Conservation (phyloP, 768 basidiomycete genomes). For the Boletus speciosus region DNA sequence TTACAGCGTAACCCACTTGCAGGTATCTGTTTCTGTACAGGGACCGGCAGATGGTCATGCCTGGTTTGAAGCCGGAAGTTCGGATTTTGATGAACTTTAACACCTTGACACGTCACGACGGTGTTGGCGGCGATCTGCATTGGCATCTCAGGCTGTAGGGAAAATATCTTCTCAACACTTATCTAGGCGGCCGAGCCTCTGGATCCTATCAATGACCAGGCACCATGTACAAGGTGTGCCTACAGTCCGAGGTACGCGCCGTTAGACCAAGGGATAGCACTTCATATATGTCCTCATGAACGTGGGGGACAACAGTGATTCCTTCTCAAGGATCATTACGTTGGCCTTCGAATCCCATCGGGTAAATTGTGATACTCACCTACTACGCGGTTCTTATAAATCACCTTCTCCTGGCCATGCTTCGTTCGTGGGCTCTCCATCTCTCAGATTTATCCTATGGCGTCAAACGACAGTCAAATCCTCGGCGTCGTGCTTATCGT, state of each 20-base stretch:
- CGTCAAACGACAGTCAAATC: slow-evolving; percentile 29
- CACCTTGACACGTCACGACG: too few relatives aligned
- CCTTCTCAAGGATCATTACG: neutral
- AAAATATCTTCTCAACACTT: neutral
- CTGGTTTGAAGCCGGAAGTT: too few relatives aligned
- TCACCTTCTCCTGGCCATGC: neutral
- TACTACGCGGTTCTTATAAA: neutral
- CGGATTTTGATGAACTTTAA: too few relatives aligned
- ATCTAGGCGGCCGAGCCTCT: neutral
- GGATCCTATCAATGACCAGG: neutral
- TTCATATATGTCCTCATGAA: neutral
- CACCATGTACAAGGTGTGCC: too few relatives aligned
- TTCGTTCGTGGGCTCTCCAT: neutral
- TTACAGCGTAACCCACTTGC: too few relatives aligned
- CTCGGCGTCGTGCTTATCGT: slow-evolving; percentile 56
- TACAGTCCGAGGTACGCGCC: neutral
- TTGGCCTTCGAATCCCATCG: neutral
- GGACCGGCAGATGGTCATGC: too few relatives aligned
- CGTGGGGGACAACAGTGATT: neutral
- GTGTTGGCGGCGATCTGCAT: neutral
- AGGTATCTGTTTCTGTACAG: too few relatives aligned
- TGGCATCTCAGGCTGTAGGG: neutral
- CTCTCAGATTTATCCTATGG: slow-evolving; percentile 8
- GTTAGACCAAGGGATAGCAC: neutral
- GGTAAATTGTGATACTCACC: neutral